Evolutionary conservation across 306 rosid genomes (phyloP).

Genomic region (Begonia fuchsioides): DNA sequence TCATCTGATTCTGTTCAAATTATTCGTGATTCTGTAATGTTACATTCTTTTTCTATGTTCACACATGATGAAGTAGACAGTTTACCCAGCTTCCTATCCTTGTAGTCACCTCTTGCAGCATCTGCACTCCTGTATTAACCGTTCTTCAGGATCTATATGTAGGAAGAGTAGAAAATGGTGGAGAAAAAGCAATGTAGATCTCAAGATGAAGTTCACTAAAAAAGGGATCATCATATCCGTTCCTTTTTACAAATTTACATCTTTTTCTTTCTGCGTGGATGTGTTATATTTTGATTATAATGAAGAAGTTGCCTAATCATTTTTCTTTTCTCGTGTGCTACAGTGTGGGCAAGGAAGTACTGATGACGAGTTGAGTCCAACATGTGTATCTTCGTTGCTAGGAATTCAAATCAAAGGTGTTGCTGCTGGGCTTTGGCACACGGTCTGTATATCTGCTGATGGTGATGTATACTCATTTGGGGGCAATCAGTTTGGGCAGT

Average conservation of each 20-base stretch:
- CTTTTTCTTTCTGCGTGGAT: constrained; percentile 11
- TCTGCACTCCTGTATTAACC: constrained; percentile 22
- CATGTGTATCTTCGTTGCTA: constrained; percentile 63
- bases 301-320: constrained; percentile 11
- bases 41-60: too few species aligned
- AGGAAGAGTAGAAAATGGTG: constrained; percentile 59
- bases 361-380: constrained; percentile 77
- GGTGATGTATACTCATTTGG: constrained; percentile 88
- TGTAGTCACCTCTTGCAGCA: constrained; percentile 6
- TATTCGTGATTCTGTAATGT: too few species aligned
- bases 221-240: constrained; percentile 36
- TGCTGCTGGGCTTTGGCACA: constrained; percentile 91
- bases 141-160: constrained; percentile 43
- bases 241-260: constrained; percentile 14
- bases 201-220: constrained; percentile 58
- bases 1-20: too few species aligned
- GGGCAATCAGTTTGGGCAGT: constrained; percentile 91
- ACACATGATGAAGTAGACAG: too few species aligned
- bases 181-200: constrained; percentile 50
- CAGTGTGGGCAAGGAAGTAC: constrained; percentile 94
- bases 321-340: constrained; percentile 17
- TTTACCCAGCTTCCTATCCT: not conserved
- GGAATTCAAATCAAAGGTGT: constrained; percentile 66
- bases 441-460: constrained; percentile 68
- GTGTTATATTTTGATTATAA: constrained; percentile 17